These are phyloP conservation scores for Leccinellum luteum DNA, from an alignment of 768 basidiomycete genomes.

Conservation along the genomic window DNA sequence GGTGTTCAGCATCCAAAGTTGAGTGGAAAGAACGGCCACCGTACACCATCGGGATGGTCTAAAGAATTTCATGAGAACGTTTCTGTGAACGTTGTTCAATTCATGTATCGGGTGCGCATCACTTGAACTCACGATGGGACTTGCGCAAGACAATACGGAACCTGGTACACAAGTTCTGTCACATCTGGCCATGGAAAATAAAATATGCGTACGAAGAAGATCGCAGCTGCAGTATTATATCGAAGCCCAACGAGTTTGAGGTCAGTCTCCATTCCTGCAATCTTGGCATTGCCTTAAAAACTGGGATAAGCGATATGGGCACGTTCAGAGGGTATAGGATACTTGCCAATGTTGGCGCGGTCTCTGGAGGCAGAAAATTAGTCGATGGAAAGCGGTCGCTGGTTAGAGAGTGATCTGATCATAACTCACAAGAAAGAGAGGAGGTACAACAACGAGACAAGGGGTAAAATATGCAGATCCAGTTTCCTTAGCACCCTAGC, in stretches of 20 bases:
- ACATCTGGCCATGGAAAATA: not conserved
- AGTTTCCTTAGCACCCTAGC: not conserved
- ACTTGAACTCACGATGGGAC: constrained; percentile 35
- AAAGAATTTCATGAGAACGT: constrained; percentile 35
- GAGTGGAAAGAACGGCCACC: not conserved
- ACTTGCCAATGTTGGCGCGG: constrained; percentile 43
- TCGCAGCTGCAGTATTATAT: constrained; percentile 38
- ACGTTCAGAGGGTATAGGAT: not conserved
- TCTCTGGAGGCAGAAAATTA: constrained; percentile 30
- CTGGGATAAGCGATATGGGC: constrained; percentile 3
- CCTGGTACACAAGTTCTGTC: constrained; percentile 17
- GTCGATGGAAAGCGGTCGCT: not conserved
- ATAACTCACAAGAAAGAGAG: not conserved
- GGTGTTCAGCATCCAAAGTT: constrained; percentile 1
- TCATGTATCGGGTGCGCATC: not conserved
- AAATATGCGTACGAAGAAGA: constrained; percentile 34
- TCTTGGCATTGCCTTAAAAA: constrained; percentile 38
- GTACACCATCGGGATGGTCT: constrained; percentile 35
- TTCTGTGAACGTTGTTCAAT: constrained; percentile 20
- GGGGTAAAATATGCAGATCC: not conserved
- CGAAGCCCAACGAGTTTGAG: constrained; percentile 34
- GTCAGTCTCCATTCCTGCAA: constrained; percentile 46
- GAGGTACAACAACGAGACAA: not conserved
- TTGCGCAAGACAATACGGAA: constrained; percentile 37
- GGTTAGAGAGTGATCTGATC: not conserved